Conservation (phyloP, 257 asterid genomes). For the Mitragyna speciosa region DNA sequence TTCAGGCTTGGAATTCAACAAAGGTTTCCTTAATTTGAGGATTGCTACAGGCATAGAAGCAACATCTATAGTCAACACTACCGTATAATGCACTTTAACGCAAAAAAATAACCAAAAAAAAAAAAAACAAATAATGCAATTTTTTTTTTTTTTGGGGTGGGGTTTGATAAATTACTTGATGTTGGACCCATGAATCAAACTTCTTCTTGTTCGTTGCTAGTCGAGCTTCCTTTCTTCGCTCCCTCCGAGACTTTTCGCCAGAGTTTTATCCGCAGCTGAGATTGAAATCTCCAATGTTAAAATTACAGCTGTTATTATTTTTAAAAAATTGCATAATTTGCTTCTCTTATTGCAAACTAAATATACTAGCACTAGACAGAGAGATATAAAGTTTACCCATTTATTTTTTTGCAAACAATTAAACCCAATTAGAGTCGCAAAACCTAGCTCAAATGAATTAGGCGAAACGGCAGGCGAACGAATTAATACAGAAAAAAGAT, state of each 20-base stretch:
- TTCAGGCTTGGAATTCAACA: conserved; percentile 15
- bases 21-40: conserved; percentile 22
- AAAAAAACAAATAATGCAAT: neutral
- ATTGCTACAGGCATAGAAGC: conserved; percentile 27
- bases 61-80: neutral
- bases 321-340: neutral
- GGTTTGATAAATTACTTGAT: conserved; percentile 35
- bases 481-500: neutral
- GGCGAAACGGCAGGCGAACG: neutral
- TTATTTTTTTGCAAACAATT: neutral
- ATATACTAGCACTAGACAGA: neutral
- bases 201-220: conserved; percentile 49
- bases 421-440: neutral
- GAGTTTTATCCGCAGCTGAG: conserved; percentile 31
- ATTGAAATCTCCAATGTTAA: neutral
- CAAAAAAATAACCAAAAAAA: neutral
- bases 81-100: neutral
- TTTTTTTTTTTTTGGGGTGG: too few relatives aligned
- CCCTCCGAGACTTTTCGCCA: conserved; percentile 47
- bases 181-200: conserved; percentile 67
- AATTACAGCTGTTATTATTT: neutral
- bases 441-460: neutral
- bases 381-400: neutral
- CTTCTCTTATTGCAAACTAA: neutral
- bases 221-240: conserved; percentile 68